phyloP scores from a whole-genome alignment of 1,284 basidiomycete species.

The Cryptococcus floricola region DNA sequence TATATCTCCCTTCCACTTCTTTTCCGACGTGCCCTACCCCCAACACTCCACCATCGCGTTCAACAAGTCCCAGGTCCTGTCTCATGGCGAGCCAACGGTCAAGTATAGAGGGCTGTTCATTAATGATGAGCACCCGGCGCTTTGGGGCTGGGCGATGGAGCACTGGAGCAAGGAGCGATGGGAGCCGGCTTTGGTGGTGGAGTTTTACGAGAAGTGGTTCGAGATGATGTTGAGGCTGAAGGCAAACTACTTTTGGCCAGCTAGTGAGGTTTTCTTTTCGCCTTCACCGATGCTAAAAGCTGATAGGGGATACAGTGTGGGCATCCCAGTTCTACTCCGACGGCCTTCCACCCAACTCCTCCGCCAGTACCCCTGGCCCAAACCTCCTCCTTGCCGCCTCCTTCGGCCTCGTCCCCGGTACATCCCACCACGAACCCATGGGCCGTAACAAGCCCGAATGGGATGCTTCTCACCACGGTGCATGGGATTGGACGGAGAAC shows the following conservation, averaged over 20 bases:
- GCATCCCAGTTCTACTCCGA: slow-evolving; percentile 63
- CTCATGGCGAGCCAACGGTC: slow-evolving; percentile 64
- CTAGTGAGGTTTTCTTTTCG: slow-evolving; percentile 18
- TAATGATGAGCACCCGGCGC: slow-evolving; percentile 63
- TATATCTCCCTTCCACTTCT: slow-evolving; percentile 42
- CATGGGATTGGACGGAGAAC: slow-evolving; percentile 26
- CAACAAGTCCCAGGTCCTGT: slow-evolving; percentile 53
- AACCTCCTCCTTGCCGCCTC: slow-evolving; percentile 64
- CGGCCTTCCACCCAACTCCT: slow-evolving; percentile 48
- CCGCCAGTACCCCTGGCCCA: slow-evolving; percentile 36
- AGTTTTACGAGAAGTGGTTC: slow-evolving; percentile 58
- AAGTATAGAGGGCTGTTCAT: slow-evolving; percentile 63
- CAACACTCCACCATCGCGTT: slow-evolving; percentile 56
- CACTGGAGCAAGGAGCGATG: slow-evolving; percentile 23
- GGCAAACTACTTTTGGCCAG: slow-evolving; percentile 64
- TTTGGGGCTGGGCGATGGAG: slow-evolving; percentile 57
- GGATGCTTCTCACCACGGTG: slow-evolving; percentile 15
- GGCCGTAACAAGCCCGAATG: slow-evolving; percentile 37
- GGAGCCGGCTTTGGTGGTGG: slow-evolving; percentile 36
- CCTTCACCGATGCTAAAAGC: neutral
- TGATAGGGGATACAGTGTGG: slow-evolving; percentile 24
- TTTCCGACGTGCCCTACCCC: slow-evolving; percentile 64
- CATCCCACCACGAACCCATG: slow-evolving; percentile 49
- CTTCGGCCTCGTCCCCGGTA: slow-evolving; percentile 67
- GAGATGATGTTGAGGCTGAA: slow-evolving; percentile 66